These are phyloP conservation scores for Candida ovalis DNA, from an alignment of 805 yeast genomes.

Conservation along the genomic window DNA sequence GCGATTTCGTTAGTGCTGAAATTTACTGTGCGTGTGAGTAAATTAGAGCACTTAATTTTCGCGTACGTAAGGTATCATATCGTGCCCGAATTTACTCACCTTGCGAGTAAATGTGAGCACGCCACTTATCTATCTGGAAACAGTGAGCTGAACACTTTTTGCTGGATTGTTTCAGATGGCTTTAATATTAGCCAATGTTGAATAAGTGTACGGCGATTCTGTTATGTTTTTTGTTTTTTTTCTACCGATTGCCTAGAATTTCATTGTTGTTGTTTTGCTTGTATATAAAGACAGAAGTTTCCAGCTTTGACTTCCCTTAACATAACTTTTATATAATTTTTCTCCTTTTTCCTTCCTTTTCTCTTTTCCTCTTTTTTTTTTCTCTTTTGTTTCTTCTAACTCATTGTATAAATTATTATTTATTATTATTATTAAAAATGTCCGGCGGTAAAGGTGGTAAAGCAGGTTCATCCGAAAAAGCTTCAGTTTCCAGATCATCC, in stretches of 20 bases:
- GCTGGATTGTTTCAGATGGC: background rate
- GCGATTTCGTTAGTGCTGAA: background rate
- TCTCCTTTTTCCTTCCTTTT: no score
- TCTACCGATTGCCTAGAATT: no score
- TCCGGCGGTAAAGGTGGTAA: conserved; percentile 86
- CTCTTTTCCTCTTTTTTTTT: background rate
- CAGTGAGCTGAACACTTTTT: background rate
- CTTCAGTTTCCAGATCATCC: conserved; percentile 96
- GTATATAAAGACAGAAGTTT: conserved; percentile 1
- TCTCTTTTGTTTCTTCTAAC: background rate
- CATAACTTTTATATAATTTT: background rate
- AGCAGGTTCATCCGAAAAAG: conserved; percentile 92
- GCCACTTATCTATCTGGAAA: background rate
- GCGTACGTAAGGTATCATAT: background rate
- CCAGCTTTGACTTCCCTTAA: background rate
- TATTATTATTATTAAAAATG: conserved; percentile 29
- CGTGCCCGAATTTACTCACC: background rate
- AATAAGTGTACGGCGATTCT: background rate
- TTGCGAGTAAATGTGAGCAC: background rate
- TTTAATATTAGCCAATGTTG: background rate
- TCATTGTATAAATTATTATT: conserved; percentile 6
- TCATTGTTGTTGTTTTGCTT: background rate
- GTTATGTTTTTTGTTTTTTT: no score
- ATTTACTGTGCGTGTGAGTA: background rate
- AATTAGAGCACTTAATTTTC: background rate